A percentile compares a stretch with the other conserved stretches of the same genome.
phyloP scores from a whole-genome alignment of 2,329 filamentous ascomycete genomes.

The Chrysosporium queenslandicum region DNA sequence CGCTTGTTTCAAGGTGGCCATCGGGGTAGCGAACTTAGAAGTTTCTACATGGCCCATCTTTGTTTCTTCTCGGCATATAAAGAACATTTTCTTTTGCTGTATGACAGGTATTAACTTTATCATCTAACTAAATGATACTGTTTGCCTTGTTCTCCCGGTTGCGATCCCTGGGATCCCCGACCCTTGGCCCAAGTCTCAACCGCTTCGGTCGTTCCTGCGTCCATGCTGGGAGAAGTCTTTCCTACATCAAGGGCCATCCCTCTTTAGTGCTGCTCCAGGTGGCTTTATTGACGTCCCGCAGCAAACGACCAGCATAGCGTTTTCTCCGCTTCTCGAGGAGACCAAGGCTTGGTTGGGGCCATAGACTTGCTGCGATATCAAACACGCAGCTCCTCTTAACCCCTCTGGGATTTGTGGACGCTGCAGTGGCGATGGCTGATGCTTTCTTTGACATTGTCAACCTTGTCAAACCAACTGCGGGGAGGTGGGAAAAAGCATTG shows the following conservation, averaged over 20 bases:
- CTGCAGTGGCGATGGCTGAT: background rate
- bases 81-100: background rate
- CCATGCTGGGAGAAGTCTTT: background rate
- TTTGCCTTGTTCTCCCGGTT: background rate
- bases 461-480: background rate
- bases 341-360: background rate
- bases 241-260: background rate
- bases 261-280: background rate
- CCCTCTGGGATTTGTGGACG: background rate
- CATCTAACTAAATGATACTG: background rate
- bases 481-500: background rate
- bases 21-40: background rate
- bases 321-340: background rate
- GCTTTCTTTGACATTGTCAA: background rate
- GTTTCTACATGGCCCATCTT: background rate
- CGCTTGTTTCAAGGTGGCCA: too few relatives aligned
- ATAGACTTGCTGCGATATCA: background rate
- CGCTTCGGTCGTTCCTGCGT: background rate
- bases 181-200: too few relatives aligned
- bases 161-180: background rate
- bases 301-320: background rate
- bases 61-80: background rate
- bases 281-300: background rate
- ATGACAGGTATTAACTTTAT: background rate
- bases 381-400: background rate